phyloP scores from a whole-genome alignment of 495 filamentous ascomycete species.

The Talaromyces proteolyticus region DNA sequence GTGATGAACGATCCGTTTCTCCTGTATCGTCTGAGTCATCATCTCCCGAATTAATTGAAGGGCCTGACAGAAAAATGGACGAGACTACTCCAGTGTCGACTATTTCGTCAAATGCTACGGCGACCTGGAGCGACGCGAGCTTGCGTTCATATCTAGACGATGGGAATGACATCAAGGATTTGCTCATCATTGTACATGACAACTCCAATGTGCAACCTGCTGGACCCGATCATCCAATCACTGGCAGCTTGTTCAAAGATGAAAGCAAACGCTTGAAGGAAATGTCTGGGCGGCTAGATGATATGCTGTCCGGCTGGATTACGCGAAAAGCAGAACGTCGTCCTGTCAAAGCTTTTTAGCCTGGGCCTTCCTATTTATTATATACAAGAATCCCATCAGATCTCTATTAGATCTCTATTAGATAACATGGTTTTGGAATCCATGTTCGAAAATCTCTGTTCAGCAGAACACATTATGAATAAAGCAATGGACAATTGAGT shows the following conservation, averaged over 20 bases:
- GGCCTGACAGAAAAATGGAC: constrained; percentile 19
- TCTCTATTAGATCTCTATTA: too few species aligned
- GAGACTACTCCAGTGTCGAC: constrained; percentile 35
- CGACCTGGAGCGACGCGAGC: constrained; percentile 77
- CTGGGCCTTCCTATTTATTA: too few species aligned
- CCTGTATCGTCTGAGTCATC: constrained; percentile 52
- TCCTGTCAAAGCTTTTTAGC: not conserved
- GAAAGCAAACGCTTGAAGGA: constrained; percentile 76
- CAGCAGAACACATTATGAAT: not conserved
- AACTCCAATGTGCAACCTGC: constrained; percentile 73
- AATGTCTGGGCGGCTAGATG: constrained; percentile 78
- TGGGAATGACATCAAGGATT: constrained; percentile 82
- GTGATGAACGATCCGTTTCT: constrained; percentile 52
- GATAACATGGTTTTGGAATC: too few species aligned
- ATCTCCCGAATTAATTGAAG: constrained; percentile 60
- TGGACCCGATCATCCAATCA: constrained; percentile 76
- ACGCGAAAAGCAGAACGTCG: constrained; percentile 31
- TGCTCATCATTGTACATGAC: constrained; percentile 88
- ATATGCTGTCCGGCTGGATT: constrained; percentile 79
- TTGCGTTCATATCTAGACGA: constrained; percentile 89
- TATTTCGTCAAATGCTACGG: constrained; percentile 29
- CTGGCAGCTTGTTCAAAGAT: constrained; percentile 73
- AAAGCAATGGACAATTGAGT: not conserved
- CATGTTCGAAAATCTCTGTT: too few species aligned
- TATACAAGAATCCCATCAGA: not conserved